Percentiles rank a stretch among this genome's conserved stretches.
These are phyloP conservation scores for Neonothopanus nambi DNA, from an alignment of 1,284 basidiomycete species.

Conservation along the genomic window DNA sequence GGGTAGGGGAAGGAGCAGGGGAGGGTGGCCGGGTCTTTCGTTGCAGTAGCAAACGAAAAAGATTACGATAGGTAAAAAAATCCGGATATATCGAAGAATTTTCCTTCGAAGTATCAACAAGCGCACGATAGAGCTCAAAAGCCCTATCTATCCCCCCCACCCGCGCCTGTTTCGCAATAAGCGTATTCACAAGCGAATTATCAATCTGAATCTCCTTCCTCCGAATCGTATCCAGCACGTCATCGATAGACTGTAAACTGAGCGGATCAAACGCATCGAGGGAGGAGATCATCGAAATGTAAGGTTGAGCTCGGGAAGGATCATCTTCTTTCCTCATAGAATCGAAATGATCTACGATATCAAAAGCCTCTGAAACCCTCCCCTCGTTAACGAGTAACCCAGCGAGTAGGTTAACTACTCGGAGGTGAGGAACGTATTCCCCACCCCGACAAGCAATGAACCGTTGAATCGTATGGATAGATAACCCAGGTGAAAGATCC, in stretches of 20 bases:
- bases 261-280: conserved; percentile 32
- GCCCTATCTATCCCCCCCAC: conserved; percentile 33
- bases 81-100: conserved; percentile 37
- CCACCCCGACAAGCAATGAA: conserved; percentile 36
- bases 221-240: conserved; percentile 41
- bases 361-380: conserved; percentile 33
- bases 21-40: conserved; percentile 21
- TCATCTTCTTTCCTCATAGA: conserved; percentile 18
- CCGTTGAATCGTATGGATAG: conserved; percentile 35
- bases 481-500: conserved; percentile 26
- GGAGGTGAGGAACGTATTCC: conserved; percentile 31
- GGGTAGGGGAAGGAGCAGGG: background rate
- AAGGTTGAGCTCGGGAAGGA: conserved; percentile 24
- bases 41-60: conserved; percentile 41
- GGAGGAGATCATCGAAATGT: conserved; percentile 40
- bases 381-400: conserved; percentile 35
- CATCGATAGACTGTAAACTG: conserved; percentile 32
- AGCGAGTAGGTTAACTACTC: conserved; percentile 38
- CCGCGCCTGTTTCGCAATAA: conserved; percentile 42
- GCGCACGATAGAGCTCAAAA: conserved; percentile 42
- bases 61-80: conserved; percentile 42
- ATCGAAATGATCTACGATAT: conserved; percentile 27
- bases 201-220: conserved; percentile 37
- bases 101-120: conserved; percentile 24
- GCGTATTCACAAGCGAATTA: conserved; percentile 44